These are phyloP conservation scores for Tolypocladium nubicola DNA, from an alignment of 2,329 filamentous ascomycete genomes.

Conservation along the genomic window DNA sequence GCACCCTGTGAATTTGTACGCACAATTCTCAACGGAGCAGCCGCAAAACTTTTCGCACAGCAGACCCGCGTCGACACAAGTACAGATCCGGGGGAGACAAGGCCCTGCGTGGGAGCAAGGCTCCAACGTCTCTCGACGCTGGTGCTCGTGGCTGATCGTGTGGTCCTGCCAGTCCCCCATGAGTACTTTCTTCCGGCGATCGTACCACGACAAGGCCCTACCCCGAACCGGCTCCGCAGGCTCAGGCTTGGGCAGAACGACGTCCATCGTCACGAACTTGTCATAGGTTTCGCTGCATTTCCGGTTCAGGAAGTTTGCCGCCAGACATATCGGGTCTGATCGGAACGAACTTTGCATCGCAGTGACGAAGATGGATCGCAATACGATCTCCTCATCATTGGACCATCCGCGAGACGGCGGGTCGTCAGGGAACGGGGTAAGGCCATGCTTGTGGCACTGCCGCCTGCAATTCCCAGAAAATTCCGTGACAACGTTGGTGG, in stretches of 20 bases:
- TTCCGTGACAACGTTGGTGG: conserved; percentile 1
- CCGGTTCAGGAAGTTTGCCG: conserved; percentile 37
- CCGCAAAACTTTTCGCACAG: conserved; percentile 65
- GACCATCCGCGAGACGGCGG: conserved; percentile 28
- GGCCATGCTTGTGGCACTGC: conserved; percentile 26
- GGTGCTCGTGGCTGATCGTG: conserved; percentile 43
- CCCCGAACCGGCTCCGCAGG: conserved; percentile 21
- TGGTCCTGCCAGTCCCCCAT: conserved; percentile 45
- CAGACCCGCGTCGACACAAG: conserved; percentile 49
- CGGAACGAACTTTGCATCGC: conserved; percentile 28
- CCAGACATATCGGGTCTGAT: conserved; percentile 35
- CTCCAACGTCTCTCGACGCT: conserved; percentile 45
- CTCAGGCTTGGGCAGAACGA: conserved; percentile 13
- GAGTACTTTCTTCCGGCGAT: conserved; percentile 43
- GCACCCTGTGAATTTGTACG: conserved; percentile 56
- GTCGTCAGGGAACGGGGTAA: conserved; percentile 11
- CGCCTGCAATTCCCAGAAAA: conserved; percentile 22
- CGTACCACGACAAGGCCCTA: conserved; percentile 43
- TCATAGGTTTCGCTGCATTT: conserved; percentile 40
- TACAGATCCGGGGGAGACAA: conserved; percentile 50
- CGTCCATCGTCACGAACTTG: conserved; percentile 14
- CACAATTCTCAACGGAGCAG: conserved; percentile 48
- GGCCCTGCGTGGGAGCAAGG: conserved; percentile 61
- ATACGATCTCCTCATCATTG: conserved; percentile 35
- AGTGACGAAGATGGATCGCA: conserved; percentile 36